Evolutionary conservation across 495 filamentous ascomycete species (phyloP).

Genomic region (Penicillium goetzii): DNA sequence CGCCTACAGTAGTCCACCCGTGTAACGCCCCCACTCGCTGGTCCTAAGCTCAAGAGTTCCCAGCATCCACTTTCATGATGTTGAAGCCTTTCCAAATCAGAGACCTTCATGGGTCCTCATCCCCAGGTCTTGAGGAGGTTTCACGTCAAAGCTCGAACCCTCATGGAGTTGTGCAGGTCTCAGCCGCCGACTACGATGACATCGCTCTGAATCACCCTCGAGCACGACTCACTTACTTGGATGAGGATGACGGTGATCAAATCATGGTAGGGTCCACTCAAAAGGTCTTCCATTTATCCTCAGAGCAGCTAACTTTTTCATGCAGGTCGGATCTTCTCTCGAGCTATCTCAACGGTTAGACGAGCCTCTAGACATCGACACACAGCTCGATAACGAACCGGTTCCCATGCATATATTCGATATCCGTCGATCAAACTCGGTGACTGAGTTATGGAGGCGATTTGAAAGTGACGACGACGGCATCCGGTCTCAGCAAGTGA

Average conservation of each 20-base stretch:
- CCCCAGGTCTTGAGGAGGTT: slow-evolving; percentile 10
- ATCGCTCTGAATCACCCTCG: slow-evolving; percentile 52
- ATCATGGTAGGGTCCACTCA: slow-evolving; percentile 51
- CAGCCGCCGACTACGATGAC: slow-evolving; percentile 52
- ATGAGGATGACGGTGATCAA: slow-evolving; percentile 62
- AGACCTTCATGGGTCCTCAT: slow-evolving; percentile 37
- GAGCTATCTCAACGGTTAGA: slow-evolving; percentile 55
- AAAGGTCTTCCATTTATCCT: background rate
- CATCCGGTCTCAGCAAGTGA: slow-evolving; percentile 8
- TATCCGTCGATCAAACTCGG: slow-evolving; percentile 50
- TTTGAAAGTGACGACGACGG: slow-evolving; percentile 26
- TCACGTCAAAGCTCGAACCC: slow-evolving; percentile 9
- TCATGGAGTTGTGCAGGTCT: slow-evolving; percentile 43
- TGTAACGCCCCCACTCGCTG: slow-evolving; percentile 22
- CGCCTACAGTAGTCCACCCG: slow-evolving; percentile 4
- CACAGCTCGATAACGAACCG: slow-evolving; percentile 13
- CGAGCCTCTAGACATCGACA: slow-evolving; percentile 39
- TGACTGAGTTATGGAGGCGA: slow-evolving; percentile 48
- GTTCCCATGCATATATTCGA: slow-evolving; percentile 52
- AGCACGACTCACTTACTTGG: slow-evolving; percentile 55
- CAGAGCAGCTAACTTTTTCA: slow-evolving; percentile 18
- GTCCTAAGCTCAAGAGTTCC: slow-evolving; percentile 5
- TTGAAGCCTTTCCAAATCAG: slow-evolving; percentile 51
- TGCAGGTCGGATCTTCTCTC: slow-evolving; percentile 54
- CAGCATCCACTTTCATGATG: slow-evolving; percentile 30